A percentile compares a stretch with the other conserved stretches of the same genome.
Conservation (phyloP, 2,329 filamentous ascomycete species). For the Stagonosporopsis vannaccii region DNA sequence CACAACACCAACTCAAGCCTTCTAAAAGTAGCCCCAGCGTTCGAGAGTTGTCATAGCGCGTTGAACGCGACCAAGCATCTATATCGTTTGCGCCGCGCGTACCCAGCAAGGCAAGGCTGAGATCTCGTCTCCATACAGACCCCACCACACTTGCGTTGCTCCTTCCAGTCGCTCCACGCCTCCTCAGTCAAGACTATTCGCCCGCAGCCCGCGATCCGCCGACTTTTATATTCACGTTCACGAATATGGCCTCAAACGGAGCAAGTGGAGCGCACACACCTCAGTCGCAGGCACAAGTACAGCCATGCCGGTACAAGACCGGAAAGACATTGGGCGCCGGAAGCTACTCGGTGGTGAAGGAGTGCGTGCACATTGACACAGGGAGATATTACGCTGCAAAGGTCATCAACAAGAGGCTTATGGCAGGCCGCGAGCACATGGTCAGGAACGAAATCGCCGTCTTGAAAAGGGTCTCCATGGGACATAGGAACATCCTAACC, state of each 20-base stretch:
- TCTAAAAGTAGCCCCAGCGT: neutral
- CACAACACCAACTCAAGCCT: neutral
- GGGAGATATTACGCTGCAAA: slow-evolving; percentile 98
- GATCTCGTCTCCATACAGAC: slow-evolving; percentile 15
- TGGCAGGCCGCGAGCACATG: slow-evolving; percentile 98
- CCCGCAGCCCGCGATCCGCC: neutral
- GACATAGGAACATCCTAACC: slow-evolving; percentile 96
- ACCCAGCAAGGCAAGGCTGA: slow-evolving; percentile 16
- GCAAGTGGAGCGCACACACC: slow-evolving; percentile 42
- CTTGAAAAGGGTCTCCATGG: slow-evolving; percentile 97
- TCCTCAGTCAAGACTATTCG: neutral
- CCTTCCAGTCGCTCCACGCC: neutral
- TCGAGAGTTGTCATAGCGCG: neutral
- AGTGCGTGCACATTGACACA: slow-evolving; percentile 98
- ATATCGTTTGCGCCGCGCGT: neutral
- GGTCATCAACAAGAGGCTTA: slow-evolving; percentile 98
- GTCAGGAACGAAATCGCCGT: slow-evolving; percentile 98
- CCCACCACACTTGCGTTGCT: slow-evolving; percentile 3
- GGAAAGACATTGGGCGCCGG: slow-evolving; percentile 96
- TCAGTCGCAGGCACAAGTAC: slow-evolving; percentile 66
- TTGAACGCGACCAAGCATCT: neutral
- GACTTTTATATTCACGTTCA: neutral
- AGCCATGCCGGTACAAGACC: slow-evolving; percentile 98
- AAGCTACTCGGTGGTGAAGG: slow-evolving; percentile 97
- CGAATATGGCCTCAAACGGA: slow-evolving; percentile 42